Evolutionary conservation across 441 rosid genomes (phyloP).

Genomic region (Populus tomentosa): DNA sequence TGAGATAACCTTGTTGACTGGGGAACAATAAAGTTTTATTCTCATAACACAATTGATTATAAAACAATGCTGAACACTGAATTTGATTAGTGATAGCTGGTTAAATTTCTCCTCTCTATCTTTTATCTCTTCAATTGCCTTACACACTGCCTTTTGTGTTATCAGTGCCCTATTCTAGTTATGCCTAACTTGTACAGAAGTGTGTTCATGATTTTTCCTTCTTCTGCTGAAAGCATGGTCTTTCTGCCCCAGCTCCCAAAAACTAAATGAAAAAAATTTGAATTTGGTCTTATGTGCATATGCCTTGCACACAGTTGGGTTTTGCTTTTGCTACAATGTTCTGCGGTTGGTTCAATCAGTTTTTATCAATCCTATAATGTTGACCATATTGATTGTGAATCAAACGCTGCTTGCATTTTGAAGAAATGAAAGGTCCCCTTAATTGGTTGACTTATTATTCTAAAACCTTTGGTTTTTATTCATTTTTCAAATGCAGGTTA

Average conservation of each 20-base stretch:
- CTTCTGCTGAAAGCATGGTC: background rate
- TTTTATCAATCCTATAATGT: background rate
- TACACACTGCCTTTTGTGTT: background rate
- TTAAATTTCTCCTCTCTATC: background rate
- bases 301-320: slow-evolving; percentile 4
- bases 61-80: background rate
- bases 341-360: background rate
- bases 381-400: background rate
- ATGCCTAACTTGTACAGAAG: background rate
- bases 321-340: background rate
- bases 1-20: background rate
- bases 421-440: background rate
- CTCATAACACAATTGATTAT: background rate
- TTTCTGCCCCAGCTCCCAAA: background rate
- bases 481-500: slow-evolving; percentile 28
- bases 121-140: background rate
- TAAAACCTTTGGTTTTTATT: slow-evolving; percentile 2
- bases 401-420: background rate
- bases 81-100: background rate
- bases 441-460: background rate
- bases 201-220: background rate
- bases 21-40: background rate
- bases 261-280: background rate
- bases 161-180: background rate
- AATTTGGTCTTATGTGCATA: no score